Evolutionary conservation across 2,329 filamentous ascomycete genomes (phyloP), one percentile per base, ranked within the genome.

Genomic region (Lomentospora prolificans): DNA sequence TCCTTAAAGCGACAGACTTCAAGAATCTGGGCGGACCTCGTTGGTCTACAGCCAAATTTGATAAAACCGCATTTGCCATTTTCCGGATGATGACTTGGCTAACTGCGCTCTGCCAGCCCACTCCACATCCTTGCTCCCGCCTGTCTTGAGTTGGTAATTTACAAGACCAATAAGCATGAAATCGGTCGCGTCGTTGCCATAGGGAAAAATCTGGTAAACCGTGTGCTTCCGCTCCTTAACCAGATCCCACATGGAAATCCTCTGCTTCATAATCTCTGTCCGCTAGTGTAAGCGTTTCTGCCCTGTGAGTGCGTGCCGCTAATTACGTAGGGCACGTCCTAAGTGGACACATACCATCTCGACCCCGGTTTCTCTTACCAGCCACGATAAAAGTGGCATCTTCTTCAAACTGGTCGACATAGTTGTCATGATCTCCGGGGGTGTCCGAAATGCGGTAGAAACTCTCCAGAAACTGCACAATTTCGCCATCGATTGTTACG

Each of bases 51-150:
- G 57, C 62, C 78, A 80, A 7, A 80, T 75, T 63, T 80, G 76
- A 64, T 80, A 80, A 59, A 73, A 76, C 24, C 70, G 66, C 69
- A 79, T 72, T 65, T 70, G 79, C 63, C 81, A 76, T 60, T 72
- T 73, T 3, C 75, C 80, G 48, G 76, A 73, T 48, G 70, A 69
- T 17, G 36, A 41, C 27, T 72, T 61, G 19, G 46, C 66, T 41
- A 86, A 71, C 55, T 77, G 70, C 4, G 76, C 80, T 58, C 76
- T 69, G 53, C 72, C 80, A 22, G 76, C 75, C 79, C 80, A 84
- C 5, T 80, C 76, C 3, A 79, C 64, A 2, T 63, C 63, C 3
- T 67, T 66, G 2, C 57, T 55, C 5, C 58, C 53, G 3, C 66
- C 67, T 1, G 57, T 62, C 55, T 64, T 64, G 9, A 65, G 57